Conservation (phyloP, 192 early-diverging fungal species). For the Backusella psychrophila region DNA sequence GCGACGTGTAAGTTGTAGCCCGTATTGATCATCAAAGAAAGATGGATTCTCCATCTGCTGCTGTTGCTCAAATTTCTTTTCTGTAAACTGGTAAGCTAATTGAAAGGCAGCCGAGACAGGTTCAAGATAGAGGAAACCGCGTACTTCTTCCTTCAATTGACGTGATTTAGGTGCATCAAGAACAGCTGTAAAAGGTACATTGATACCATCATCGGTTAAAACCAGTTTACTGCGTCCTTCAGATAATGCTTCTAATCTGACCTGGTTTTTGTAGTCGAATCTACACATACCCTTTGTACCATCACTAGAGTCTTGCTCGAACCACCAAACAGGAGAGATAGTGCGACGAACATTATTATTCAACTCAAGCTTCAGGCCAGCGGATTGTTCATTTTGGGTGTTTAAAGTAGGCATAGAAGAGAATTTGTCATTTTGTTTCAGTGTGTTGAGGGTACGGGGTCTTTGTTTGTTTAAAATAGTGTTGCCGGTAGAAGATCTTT, state of each 20-base stretch:
- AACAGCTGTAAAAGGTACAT: conserved; percentile 8
- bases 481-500: neutral
- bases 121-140: conserved; percentile 16
- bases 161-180: conserved; percentile 2
- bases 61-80: conserved; percentile 2
- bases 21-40: neutral
- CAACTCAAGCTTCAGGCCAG: neutral
- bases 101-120: conserved; percentile 1
- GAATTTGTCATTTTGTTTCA: neutral
- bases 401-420: neutral
- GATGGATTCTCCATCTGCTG: neutral
- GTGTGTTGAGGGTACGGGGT: neutral
- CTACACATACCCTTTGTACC: conserved; percentile 29
- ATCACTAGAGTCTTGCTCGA: conserved; percentile 20
- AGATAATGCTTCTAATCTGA: conserved; percentile 28
- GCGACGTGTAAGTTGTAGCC: neutral
- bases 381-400: neutral
- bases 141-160: conserved; percentile 16
- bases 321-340: conserved; percentile 30
- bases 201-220: conserved; percentile 17
- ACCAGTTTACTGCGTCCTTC: conserved; percentile 16
- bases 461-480: neutral
- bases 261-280: conserved; percentile 33
- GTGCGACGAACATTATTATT: conserved; percentile 21
- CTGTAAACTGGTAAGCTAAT: neutral